These are phyloP conservation scores for Selaginella tamariscina DNA, from an alignment of 75 land plant genomes.

Conservation along the genomic window DNA sequence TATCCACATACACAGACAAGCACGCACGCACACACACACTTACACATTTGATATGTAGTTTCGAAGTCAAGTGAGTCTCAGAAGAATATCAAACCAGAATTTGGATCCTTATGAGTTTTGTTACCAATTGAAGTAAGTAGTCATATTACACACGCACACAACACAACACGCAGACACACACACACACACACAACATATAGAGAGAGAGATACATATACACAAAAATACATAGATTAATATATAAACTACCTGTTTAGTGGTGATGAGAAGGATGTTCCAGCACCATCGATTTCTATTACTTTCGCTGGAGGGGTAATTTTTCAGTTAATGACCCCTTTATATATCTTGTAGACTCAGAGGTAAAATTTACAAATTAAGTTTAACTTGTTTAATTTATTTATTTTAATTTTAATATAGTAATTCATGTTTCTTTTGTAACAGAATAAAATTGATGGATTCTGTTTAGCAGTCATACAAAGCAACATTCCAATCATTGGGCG, in stretches of 20 bases:
- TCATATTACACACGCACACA: neutral
- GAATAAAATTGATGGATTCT: neutral
- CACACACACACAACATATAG: neutral
- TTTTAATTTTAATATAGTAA: neutral
- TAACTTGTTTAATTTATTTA: neutral
- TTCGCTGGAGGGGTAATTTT: neutral
- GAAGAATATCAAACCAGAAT: neutral
- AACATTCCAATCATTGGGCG: constrained; percentile 2
- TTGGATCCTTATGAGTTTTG: constrained; percentile 1
- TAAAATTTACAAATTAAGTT: neutral
- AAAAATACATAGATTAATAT: constrained; percentile 11
- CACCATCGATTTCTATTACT: constrained; percentile 14
- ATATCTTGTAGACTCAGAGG: neutral
- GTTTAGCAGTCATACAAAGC: neutral
- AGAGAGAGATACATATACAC: neutral
- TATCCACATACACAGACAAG: neutral
- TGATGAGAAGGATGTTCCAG: neutral
- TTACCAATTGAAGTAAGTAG: constrained; percentile 2
- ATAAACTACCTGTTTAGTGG: constrained; percentile 24
- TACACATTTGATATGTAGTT: neutral
- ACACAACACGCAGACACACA: neutral
- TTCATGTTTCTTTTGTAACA: constrained; percentile 1
- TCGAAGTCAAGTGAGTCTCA: neutral
- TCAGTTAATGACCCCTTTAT: neutral
- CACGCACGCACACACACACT: no score